phyloP scores from a whole-genome alignment of 192 early-diverging fungal genomes.

The Linnemannia exigua region DNA sequence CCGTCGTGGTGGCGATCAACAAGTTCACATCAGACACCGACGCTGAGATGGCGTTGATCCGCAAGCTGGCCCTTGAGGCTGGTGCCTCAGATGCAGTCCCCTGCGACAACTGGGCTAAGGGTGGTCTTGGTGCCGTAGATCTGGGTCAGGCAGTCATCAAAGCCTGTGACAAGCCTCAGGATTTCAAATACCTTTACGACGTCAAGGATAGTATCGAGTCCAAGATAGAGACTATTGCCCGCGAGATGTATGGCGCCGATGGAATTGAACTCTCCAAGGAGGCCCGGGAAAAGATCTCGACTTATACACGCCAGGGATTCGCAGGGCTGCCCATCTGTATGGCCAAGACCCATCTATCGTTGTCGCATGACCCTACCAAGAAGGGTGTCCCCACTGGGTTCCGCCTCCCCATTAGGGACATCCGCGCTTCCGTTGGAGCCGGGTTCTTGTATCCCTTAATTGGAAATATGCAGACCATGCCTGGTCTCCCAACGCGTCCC shows the following conservation, averaged over 20 bases:
- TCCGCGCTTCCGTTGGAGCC: conserved; percentile 95
- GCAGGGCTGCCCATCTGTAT: conserved; percentile 95
- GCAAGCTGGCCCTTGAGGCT: conserved; percentile 77
- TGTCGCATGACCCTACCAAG: conserved; percentile 93
- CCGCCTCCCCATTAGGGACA: conserved; percentile 93
- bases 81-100: conserved; percentile 91
- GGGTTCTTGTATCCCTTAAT: conserved; percentile 98
- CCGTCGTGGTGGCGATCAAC: conserved; percentile 95
- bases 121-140: conserved; percentile 90
- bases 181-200: conserved; percentile 94
- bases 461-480: conserved; percentile 98
- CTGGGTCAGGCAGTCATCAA: conserved; percentile 88
- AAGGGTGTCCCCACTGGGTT: conserved; percentile 96
- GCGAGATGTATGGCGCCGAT: conserved; percentile 95
- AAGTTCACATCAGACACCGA: conserved; percentile 89
- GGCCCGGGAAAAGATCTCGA: conserved; percentile 91
- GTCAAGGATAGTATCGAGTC: conserved; percentile 79
- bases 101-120: conserved; percentile 96
- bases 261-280: conserved; percentile 88
- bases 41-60: conserved; percentile 88
- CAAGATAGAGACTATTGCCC: conserved; percentile 95
- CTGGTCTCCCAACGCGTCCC: conserved; percentile 95
- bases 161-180: conserved; percentile 69
- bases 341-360: conserved; percentile 98
- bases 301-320: conserved; percentile 92